phyloP scores from a whole-genome alignment of 495 filamentous ascomycete species.

The Jackrogersella minutella region DNA sequence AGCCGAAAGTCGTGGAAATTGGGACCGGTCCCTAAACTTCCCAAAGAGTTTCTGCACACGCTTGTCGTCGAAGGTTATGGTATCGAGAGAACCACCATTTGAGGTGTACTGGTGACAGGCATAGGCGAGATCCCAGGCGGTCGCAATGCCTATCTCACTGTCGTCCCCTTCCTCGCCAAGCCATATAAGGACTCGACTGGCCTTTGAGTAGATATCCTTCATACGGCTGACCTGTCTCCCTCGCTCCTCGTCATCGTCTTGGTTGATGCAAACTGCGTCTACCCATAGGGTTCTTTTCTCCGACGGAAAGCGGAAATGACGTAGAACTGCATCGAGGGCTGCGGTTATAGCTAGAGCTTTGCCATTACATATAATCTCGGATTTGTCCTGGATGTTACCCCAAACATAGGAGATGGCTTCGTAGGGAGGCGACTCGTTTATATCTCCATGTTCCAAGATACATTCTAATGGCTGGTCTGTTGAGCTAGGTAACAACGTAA shows the following conservation, averaged over 20 bases:
- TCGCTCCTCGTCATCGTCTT: constrained; percentile 29
- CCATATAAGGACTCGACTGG: constrained; percentile 28
- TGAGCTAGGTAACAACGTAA: constrained; percentile 28
- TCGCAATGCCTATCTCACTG: constrained; percentile 19
- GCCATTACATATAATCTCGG: constrained; percentile 25
- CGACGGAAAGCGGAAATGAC: constrained; percentile 23
- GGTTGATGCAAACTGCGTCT: constrained; percentile 37
- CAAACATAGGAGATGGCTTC: constrained; percentile 43
- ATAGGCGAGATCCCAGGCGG: constrained; percentile 23
- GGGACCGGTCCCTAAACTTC: constrained; percentile 20
- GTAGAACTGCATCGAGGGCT: constrained; percentile 11
- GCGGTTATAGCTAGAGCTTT: constrained; percentile 13
- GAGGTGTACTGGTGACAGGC: constrained; percentile 18
- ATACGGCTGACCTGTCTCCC: constrained; percentile 34
- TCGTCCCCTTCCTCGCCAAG: constrained; percentile 35
- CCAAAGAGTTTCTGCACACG: constrained; percentile 16
- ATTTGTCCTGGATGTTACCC: constrained; percentile 24
- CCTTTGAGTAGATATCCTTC: constrained; percentile 36
- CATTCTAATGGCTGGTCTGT: constrained; percentile 23
- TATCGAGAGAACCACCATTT: constrained; percentile 9
- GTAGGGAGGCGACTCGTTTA: constrained; percentile 36
- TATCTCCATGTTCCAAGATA: constrained; percentile 23
- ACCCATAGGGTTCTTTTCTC: constrained; percentile 32
- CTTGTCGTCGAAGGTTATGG: constrained; percentile 21
- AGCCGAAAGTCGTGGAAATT: constrained; percentile 28